Evolutionary conservation across 345 rosid species (phyloP).

Genomic region (Alliaria petiolata): DNA sequence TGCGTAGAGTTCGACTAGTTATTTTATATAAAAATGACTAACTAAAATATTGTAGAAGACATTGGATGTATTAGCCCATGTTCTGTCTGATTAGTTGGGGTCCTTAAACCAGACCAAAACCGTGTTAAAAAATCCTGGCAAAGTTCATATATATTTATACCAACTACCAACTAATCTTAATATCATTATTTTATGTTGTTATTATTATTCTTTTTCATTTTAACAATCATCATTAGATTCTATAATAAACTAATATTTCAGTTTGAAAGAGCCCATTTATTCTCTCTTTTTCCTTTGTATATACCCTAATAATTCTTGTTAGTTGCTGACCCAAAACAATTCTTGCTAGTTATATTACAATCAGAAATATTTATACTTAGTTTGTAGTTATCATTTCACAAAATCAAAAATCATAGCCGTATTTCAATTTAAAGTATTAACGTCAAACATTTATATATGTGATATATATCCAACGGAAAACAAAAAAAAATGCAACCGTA

Average conservation of each 20-base stretch:
- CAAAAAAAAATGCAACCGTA: slow-evolving; percentile 9
- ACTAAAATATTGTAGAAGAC: slow-evolving; percentile 3
- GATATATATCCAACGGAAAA: not conserved
- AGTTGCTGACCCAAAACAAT: not conserved
- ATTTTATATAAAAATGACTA: not conserved
- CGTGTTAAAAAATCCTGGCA: slow-evolving; percentile 28
- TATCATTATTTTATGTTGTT: not conserved
- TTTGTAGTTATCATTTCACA: not conserved
- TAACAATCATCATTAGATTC: slow-evolving; percentile 18
- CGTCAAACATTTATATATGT: not conserved
- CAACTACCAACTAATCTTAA: slow-evolving; percentile 24
- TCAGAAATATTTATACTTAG: not conserved
- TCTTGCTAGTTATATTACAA: slow-evolving; percentile 7
- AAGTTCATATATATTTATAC: slow-evolving; percentile 7
- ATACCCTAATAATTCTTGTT: not conserved
- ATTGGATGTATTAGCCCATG: slow-evolving; percentile 12
- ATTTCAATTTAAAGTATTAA: not conserved
- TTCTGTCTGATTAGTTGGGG: slow-evolving; percentile 30
- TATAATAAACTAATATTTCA: not conserved
- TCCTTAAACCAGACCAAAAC: slow-evolving; percentile 29
- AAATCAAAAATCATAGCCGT: not conserved
- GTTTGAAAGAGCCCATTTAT: slow-evolving; percentile 9
- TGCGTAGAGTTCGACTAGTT: not conserved
- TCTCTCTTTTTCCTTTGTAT: not conserved
- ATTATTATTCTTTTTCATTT: not conserved